phyloP scores from a whole-genome alignment of 352 stramenopile genomes.

The Saprolegnia diclina region DNA sequence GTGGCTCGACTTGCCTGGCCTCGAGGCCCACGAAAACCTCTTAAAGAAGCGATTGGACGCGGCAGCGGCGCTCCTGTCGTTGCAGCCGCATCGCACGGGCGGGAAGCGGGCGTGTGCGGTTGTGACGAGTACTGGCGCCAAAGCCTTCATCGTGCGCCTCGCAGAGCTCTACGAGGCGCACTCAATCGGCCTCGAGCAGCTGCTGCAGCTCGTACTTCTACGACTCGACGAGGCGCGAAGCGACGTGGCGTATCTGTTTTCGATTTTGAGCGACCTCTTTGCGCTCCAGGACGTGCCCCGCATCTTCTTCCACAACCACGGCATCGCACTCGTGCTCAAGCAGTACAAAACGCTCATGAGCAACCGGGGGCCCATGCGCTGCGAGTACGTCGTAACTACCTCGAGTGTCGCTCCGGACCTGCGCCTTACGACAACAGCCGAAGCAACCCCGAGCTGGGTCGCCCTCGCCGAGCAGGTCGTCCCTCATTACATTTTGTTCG shows the following conservation, averaged over 20 bases:
- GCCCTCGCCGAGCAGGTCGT: too few relatives aligned
- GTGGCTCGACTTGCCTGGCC: neutral
- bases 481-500: too few relatives aligned
- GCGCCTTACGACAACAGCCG: too few relatives aligned
- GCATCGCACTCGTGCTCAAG: neutral
- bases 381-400: neutral
- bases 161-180: neutral
- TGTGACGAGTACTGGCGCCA: neutral
- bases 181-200: constrained; percentile 11
- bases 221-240: neutral
- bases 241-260: neutral
- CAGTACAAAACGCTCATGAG: neutral
- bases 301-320: constrained; percentile 5
- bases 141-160: constrained; percentile 6
- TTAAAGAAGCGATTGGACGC: neutral
- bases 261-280: neutral
- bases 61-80: neutral
- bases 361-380: neutral
- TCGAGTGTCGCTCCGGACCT: too few relatives aligned
- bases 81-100: neutral
- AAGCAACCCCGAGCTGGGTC: too few relatives aligned
- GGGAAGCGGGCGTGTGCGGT: neutral
- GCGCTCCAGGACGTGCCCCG: neutral
- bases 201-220: neutral
- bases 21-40: neutral